Percentiles rank a stretch among this genome's conserved stretches.
phyloP scores from a whole-genome alignment of 495 filamentous ascomycete species.

The Rhypophila decipiens region DNA sequence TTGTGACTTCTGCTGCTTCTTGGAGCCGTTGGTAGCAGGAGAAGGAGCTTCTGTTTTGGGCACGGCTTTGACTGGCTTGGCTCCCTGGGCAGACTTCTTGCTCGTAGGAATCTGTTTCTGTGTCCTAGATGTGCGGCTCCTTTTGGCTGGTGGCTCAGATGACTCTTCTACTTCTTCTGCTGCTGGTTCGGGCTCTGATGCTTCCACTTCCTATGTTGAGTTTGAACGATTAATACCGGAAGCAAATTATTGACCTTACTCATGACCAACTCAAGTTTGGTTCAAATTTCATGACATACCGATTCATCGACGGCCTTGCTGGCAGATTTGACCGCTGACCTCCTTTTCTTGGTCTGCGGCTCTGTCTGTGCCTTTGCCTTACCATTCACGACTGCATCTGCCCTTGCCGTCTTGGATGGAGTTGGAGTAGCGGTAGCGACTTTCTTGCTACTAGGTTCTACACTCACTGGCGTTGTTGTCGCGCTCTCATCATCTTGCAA shows the following conservation, averaged over 20 bases:
- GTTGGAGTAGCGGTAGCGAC: not conserved
- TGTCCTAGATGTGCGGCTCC: not conserved
- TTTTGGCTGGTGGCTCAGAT: not conserved
- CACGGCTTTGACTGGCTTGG: not conserved
- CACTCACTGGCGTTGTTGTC: no score
- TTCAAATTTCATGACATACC: no score
- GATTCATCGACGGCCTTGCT: not conserved
- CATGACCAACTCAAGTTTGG: no score
- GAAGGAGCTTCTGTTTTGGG: slow-evolving; percentile 1
- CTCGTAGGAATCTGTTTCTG: not conserved
- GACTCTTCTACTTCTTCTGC: no score
- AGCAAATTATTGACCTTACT: no score
- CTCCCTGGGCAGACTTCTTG: not conserved
- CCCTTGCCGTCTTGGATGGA: not conserved
- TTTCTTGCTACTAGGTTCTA: no score
- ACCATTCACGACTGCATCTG: not conserved
- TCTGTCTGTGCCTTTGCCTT: not conserved
- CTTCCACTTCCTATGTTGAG: not conserved
- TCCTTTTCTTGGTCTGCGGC: not conserved
- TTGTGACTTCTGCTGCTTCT: not conserved
- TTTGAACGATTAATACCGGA: no score
- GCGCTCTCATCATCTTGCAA: not conserved
- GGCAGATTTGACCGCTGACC: not conserved
- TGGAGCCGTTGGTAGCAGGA: not conserved
- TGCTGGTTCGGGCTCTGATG: slow-evolving; percentile 1